Percentiles rank a stretch among this genome's conserved stretches.
These are phyloP conservation scores for Schwanniomyces vanrijiae DNA, from an alignment of 805 yeast genomes.

Conservation along the genomic window DNA sequence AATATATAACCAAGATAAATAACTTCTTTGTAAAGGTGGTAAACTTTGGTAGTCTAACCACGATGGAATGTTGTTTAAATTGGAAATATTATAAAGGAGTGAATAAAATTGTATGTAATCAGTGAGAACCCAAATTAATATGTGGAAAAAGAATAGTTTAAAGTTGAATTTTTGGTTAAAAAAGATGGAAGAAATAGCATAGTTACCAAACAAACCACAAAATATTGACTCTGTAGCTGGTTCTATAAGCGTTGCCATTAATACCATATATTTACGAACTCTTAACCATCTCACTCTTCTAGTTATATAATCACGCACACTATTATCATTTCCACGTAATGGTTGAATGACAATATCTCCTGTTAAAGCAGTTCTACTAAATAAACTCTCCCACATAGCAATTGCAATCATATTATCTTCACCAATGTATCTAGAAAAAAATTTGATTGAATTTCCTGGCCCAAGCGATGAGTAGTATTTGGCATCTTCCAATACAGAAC, in stretches of 20 bases:
- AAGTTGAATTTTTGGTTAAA: slow-evolving; percentile 29
- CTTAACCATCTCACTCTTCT: slow-evolving; percentile 84
- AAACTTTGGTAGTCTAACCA: slow-evolving; percentile 22
- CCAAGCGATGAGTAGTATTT: slow-evolving; percentile 24
- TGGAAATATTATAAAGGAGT: slow-evolving; percentile 31
- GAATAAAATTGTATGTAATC: slow-evolving; percentile 62
- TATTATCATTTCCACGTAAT: slow-evolving; percentile 37
- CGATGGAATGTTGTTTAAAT: slow-evolving; percentile 17
- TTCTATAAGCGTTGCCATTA: slow-evolving; percentile 79
- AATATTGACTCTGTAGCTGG: slow-evolving; percentile 81
- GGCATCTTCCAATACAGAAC: slow-evolving; percentile 30
- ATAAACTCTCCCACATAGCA: slow-evolving; percentile 69
- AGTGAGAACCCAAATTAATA: slow-evolving; percentile 59
- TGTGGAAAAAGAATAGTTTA: slow-evolving; percentile 49
- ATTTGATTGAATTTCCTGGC: slow-evolving; percentile 55
- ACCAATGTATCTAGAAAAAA: slow-evolving; percentile 80
- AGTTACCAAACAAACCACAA: slow-evolving; percentile 66
- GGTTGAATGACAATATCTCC: slow-evolving; percentile 83
- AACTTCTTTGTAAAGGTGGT: slow-evolving; percentile 15
- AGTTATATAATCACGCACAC: slow-evolving; percentile 54
- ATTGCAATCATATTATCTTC: slow-evolving; percentile 93
- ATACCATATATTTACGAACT: slow-evolving; percentile 84
- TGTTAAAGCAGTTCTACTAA: slow-evolving; percentile 72
- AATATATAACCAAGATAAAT: slow-evolving; percentile 26
- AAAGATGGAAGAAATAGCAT: slow-evolving; percentile 51